These are phyloP conservation scores for Lyophyllum semitale DNA, from an alignment of 768 basidiomycete species.

Conservation along the genomic window DNA sequence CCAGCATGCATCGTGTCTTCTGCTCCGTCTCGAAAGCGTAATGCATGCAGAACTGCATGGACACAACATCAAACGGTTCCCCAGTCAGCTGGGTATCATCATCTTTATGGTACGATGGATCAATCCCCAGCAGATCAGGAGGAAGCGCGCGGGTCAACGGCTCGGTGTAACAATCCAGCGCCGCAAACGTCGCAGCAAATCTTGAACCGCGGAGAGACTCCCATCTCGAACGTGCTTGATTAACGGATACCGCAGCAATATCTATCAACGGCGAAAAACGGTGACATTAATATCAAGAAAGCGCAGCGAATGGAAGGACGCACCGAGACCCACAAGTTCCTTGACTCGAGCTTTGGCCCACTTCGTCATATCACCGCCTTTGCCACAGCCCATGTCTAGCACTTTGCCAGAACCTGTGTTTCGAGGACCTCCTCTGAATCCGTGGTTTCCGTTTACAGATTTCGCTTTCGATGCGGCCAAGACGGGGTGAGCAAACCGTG, in stretches of 20 bases:
- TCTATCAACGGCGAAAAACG: constrained; percentile 46
- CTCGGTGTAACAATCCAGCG: constrained; percentile 86
- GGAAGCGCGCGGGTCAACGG: constrained; percentile 71
- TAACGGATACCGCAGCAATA: constrained; percentile 84
- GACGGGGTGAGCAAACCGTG: constrained; percentile 80
- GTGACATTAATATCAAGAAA: constrained; percentile 2
- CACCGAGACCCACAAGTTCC: constrained; percentile 84
- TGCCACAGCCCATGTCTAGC: constrained; percentile 97
- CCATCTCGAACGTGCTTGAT: constrained; percentile 84
- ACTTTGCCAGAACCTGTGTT: constrained; percentile 64
- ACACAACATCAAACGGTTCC: constrained; percentile 88
- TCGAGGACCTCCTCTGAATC: constrained; percentile 25
- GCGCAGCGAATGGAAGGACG: constrained; percentile 12
- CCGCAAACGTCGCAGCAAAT: constrained; percentile 81
- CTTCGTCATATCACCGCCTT: constrained; percentile 95
- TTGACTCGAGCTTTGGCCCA: constrained; percentile 86
- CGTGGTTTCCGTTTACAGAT: constrained; percentile 21
- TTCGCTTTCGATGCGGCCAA: constrained; percentile 41
- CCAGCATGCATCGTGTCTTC: constrained; percentile 90
- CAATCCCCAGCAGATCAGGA: constrained; percentile 49
- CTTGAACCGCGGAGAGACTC: constrained; percentile 46
- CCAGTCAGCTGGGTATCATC: constrained; percentile 13
- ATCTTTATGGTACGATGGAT: constrained; percentile 18
- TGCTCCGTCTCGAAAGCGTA: constrained; percentile 93
- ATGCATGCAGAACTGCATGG: constrained; percentile 99